Conservation (phyloP, 352 stramenopile genomes). For the Phytophthora tubulina region DNA sequence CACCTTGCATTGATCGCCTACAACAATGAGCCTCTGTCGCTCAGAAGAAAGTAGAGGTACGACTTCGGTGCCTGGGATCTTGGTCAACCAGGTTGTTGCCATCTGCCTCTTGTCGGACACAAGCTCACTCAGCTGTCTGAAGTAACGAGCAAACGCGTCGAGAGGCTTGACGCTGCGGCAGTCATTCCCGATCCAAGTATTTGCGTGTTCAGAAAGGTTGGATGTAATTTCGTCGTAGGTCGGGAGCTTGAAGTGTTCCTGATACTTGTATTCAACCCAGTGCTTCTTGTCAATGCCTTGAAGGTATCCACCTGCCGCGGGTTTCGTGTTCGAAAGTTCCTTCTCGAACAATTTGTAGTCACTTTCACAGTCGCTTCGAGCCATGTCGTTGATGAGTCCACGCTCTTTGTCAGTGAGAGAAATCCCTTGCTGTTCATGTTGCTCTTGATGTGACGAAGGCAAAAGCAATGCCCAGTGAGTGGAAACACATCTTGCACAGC, state of each 20-base stretch:
- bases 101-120: too few relatives aligned
- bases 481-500: constrained; percentile 4
- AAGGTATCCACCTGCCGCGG: constrained; percentile 12
- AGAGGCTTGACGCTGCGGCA: constrained; percentile 27
- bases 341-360: neutral
- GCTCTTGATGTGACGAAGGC: constrained; percentile 9
- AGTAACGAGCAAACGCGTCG: neutral
- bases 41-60: too few relatives aligned
- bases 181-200: constrained; percentile 36
- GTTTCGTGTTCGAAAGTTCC: neutral
- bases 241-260: constrained; percentile 10
- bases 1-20: too few relatives aligned
- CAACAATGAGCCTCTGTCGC: too few relatives aligned
- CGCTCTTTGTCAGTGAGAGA: constrained; percentile 6
- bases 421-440: constrained; percentile 17
- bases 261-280: constrained; percentile 36
- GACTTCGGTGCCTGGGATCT: too few relatives aligned
- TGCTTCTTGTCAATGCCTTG: constrained; percentile 1
- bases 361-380: too few relatives aligned
- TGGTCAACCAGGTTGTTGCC: too few relatives aligned
- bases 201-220: constrained; percentile 28
- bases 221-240: too few relatives aligned
- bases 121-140: too few relatives aligned
- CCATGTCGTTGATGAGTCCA: constrained; percentile 2
- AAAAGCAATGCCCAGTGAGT: constrained; percentile 11